These are phyloP conservation scores for Fusarium cicatricum DNA, from an alignment of 2,329 filamentous ascomycete genomes.

Conservation along the genomic window DNA sequence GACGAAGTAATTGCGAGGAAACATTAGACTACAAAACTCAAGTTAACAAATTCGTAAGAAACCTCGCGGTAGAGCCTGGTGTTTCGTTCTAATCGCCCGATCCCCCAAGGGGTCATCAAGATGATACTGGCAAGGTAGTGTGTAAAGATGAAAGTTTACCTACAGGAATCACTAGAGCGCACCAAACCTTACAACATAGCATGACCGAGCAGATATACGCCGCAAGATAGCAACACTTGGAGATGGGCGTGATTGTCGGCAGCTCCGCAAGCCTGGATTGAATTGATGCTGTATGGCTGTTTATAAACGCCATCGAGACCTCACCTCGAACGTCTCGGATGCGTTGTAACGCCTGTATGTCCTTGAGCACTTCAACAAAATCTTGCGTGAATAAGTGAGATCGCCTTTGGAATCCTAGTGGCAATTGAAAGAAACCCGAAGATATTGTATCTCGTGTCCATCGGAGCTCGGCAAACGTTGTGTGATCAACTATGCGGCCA, in stretches of 20 bases:
- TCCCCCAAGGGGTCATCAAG: too few relatives aligned
- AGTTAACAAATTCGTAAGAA: not conserved
- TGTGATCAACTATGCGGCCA: conserved; percentile 50
- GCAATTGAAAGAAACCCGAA: conserved; percentile 42
- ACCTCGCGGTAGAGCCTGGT: too few relatives aligned
- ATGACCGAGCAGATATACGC: conserved; percentile 52
- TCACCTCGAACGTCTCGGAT: conserved; percentile 46
- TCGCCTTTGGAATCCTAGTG: conserved; percentile 44
- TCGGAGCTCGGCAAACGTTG: conserved; percentile 51
- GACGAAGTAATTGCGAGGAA: conserved; percentile 44
- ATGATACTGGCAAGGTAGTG: too few relatives aligned
- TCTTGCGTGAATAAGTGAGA: conserved; percentile 40
- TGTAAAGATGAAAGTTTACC: too few relatives aligned
- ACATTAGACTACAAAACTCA: conserved; percentile 39
- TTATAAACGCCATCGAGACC: conserved; percentile 44
- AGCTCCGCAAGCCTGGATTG: conserved; percentile 49
- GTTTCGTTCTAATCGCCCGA: too few relatives aligned
- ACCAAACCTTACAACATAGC: conserved; percentile 53
- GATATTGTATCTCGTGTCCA: conserved; percentile 50
- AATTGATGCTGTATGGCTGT: conserved; percentile 53
- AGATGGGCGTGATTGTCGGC: conserved; percentile 30
- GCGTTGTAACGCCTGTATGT: conserved; percentile 50
- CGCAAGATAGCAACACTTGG: conserved; percentile 49
- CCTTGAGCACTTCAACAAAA: conserved; percentile 49
- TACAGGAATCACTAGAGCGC: conserved; percentile 50